Conservation (phyloP, 257 asterid genomes). For the Nicotiana tomentosiformis region DNA sequence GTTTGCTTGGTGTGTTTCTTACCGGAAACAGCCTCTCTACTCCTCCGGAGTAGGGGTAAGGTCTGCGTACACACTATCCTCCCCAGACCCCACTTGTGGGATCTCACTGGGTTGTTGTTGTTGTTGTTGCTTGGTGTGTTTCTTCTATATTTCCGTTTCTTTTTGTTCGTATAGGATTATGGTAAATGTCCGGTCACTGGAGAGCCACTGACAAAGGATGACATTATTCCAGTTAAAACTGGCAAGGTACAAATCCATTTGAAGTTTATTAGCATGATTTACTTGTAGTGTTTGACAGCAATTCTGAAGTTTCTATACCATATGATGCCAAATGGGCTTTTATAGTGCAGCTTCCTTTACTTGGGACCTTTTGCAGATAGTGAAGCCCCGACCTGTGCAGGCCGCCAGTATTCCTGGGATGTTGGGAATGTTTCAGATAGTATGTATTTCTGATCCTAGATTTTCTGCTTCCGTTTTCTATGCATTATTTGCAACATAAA, state of each 20-base stretch:
- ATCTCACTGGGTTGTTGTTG: too few relatives aligned
- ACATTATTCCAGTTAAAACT: slow-evolving; percentile 68
- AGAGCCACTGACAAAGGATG: slow-evolving; percentile 75
- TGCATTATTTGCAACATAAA: not conserved
- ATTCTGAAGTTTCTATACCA: not conserved
- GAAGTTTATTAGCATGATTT: not conserved
- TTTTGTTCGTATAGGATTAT: slow-evolving; percentile 44
- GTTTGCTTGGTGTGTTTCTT: not conserved
- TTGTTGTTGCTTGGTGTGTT: not conserved
- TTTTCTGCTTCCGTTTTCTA: not conserved
- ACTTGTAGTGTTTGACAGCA: not conserved
- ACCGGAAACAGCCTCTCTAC: too few relatives aligned
- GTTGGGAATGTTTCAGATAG: slow-evolving; percentile 97
- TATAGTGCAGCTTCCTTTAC: not conserved
- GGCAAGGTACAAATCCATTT: slow-evolving; percentile 58
- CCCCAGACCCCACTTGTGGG: too few relatives aligned
- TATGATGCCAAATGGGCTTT: not conserved
- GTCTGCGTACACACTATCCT: too few relatives aligned
- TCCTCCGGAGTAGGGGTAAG: too few relatives aligned
- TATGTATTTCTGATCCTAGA: slow-evolving; percentile 30
- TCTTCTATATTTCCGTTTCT: not conserved
- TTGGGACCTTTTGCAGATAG: slow-evolving; percentile 46
- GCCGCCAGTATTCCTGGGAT: slow-evolving; percentile 98
- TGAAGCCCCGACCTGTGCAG: slow-evolving; percentile 90
- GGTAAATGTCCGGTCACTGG: slow-evolving; percentile 98